A percentile compares a stretch with the other conserved stretches of the same genome.
Conservation (phyloP, 2,329 filamentous ascomycete species). For the Diaporthe longicolla region DNA sequence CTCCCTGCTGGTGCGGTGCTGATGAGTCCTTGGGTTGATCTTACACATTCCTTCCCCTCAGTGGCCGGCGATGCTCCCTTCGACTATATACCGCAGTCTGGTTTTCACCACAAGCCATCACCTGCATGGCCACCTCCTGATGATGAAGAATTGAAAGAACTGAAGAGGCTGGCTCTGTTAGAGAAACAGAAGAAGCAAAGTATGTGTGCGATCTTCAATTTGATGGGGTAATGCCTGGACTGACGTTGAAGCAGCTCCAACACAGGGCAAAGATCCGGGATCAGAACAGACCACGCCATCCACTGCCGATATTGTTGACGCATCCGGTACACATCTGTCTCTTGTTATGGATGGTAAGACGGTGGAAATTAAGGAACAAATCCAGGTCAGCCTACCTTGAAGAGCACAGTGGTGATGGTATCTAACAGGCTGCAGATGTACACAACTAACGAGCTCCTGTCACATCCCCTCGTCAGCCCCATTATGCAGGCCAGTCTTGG, state of each 20-base stretch:
- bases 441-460: slow-evolving; percentile 85
- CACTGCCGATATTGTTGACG: slow-evolving; percentile 45
- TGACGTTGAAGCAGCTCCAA: slow-evolving; percentile 38
- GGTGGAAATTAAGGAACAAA: slow-evolving; percentile 88
- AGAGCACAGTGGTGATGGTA: slow-evolving; percentile 8
- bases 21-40: slow-evolving; percentile 95
- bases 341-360: slow-evolving; percentile 79
- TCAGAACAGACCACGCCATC: slow-evolving; percentile 28
- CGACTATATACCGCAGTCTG: slow-evolving; percentile 90
- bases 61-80: slow-evolving; percentile 78
- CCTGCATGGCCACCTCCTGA: slow-evolving; percentile 94
- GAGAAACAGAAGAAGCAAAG: slow-evolving; percentile 56
- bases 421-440: slow-evolving; percentile 65
- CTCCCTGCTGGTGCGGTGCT: slow-evolving; percentile 91
- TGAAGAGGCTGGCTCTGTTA: slow-evolving; percentile 61
- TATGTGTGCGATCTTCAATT: slow-evolving; percentile 2
- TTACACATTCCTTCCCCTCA: slow-evolving; percentile 96
- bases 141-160: slow-evolving; percentile 75
- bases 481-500: slow-evolving; percentile 90
- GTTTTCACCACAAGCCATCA: slow-evolving; percentile 93
- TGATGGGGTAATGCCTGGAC: slow-evolving; percentile 49
- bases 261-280: slow-evolving; percentile 29
- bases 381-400: slow-evolving; percentile 73
- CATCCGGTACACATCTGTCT: slow-evolving; percentile 60
- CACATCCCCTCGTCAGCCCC: slow-evolving; percentile 91